These are phyloP conservation scores for thale cress (Arabidopsis thaliana) DNA, from an alignment of 345 rosid species.

Conservation along the genomic window TAIR10.1 NC_003075.7:13605001-13605500, in stretches of 20 bases:
- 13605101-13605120: conserved; percentile 55
- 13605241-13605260: conserved; percentile 84
- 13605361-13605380: background rate
- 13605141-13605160: conserved; percentile 67
- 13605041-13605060: background rate
- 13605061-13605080: background rate
- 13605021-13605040: background rate
- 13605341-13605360: conserved; percentile 19
- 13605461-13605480: too few relatives aligned
- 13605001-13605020: background rate
- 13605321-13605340: conserved; percentile 42
- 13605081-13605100: background rate
- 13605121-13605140: conserved; percentile 87
- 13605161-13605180: conserved; percentile 77
- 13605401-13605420: background rate
- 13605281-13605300: conserved; percentile 80
- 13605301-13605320: conserved; percentile 78
- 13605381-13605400: background rate
- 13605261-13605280: conserved; percentile 71
- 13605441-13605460: background rate
- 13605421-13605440: background rate
- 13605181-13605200: conserved; percentile 83
- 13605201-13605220: conserved; percentile 82
- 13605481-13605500: conserved; percentile 60
- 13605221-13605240: conserved; percentile 80